Percentiles rank a stretch among this genome's conserved stretches.
Evolutionary conservation across 305 asterid species (phyloP).

Genomic region (Fraxinus platypoda): DNA sequence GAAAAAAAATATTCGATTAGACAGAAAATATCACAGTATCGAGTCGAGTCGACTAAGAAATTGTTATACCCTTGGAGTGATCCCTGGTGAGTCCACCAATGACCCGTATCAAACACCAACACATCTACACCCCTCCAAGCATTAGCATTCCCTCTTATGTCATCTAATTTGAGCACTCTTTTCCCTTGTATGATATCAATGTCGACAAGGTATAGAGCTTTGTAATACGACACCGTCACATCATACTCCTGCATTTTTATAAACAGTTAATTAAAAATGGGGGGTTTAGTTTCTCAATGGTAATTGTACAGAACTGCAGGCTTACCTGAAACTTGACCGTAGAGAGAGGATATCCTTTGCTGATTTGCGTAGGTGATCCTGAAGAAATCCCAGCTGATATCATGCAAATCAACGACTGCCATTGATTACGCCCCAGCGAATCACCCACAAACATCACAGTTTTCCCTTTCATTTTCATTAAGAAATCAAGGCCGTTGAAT

Average conservation of each 20-base stretch:
- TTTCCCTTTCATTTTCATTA: conserved; percentile 75
- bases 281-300: neutral
- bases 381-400: conserved; percentile 54
- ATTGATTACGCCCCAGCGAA: conserved; percentile 85
- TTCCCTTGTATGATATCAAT: conserved; percentile 66
- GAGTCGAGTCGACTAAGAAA: neutral
- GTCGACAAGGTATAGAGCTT: conserved; percentile 86
- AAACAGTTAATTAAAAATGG: neutral
- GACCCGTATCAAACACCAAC: conserved; percentile 88
- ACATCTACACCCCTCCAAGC: conserved; percentile 84
- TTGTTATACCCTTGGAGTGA: conserved; percentile 67
- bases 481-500: conserved; percentile 64
- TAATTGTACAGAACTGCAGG: neutral
- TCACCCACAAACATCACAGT: conserved; percentile 94
- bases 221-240: conserved; percentile 69
- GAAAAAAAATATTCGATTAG: neutral
- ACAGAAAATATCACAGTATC: neutral
- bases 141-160: conserved; percentile 64
- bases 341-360: conserved; percentile 69
- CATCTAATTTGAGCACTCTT: conserved; percentile 77
- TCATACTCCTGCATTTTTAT: conserved; percentile 65
- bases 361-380: conserved; percentile 51
- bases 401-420: conserved; percentile 86
- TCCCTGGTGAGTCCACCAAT: conserved; percentile 95
- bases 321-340: conserved; percentile 66